phyloP scores from a whole-genome alignment of 2,329 filamentous ascomycete species.

The Nakataea oryzae region DNA sequence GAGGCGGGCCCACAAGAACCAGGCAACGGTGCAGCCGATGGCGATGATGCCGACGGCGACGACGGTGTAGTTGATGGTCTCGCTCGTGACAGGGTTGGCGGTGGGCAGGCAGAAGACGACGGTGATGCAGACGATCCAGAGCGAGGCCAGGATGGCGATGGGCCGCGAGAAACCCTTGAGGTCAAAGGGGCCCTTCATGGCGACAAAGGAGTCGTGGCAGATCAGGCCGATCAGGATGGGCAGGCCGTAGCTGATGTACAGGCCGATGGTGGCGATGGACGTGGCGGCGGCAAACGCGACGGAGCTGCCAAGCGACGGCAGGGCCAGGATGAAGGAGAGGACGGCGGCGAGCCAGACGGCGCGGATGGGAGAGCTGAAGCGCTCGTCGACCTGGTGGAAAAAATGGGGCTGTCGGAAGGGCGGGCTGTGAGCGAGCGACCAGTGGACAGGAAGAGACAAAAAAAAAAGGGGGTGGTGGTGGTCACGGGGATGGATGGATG shows the following conservation, averaged over 20 bases:
- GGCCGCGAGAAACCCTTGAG: slow-evolving; percentile 32
- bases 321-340: slow-evolving; percentile 41
- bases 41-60: slow-evolving; percentile 48
- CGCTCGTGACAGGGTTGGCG: slow-evolving; percentile 40
- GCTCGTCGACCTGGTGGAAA: slow-evolving; percentile 41
- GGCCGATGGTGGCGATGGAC: slow-evolving; percentile 46
- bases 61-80: slow-evolving; percentile 49
- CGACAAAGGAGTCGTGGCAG: slow-evolving; percentile 35
- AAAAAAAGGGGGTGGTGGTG: too few relatives aligned
- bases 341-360: slow-evolving; percentile 44
- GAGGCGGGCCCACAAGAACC: slow-evolving; percentile 39
- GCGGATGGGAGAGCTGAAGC: slow-evolving; percentile 38
- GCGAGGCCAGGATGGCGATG: slow-evolving; percentile 33
- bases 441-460: not conserved
- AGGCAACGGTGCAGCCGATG: slow-evolving; percentile 32
- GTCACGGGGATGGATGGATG: not conserved
- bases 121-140: slow-evolving; percentile 44
- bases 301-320: slow-evolving; percentile 41
- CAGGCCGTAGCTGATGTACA: slow-evolving; percentile 48
- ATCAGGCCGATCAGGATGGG: slow-evolving; percentile 44
- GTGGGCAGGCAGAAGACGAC: slow-evolving; percentile 48
- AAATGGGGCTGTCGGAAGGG: slow-evolving; percentile 26
- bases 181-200: slow-evolving; percentile 45
- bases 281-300: slow-evolving; percentile 49
- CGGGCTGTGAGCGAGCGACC: not conserved